A percentile compares a stretch with the other conserved stretches of the same genome.
phyloP scores from a whole-genome alignment of 805 yeast species.

The Candida nanaspora region DNA sequence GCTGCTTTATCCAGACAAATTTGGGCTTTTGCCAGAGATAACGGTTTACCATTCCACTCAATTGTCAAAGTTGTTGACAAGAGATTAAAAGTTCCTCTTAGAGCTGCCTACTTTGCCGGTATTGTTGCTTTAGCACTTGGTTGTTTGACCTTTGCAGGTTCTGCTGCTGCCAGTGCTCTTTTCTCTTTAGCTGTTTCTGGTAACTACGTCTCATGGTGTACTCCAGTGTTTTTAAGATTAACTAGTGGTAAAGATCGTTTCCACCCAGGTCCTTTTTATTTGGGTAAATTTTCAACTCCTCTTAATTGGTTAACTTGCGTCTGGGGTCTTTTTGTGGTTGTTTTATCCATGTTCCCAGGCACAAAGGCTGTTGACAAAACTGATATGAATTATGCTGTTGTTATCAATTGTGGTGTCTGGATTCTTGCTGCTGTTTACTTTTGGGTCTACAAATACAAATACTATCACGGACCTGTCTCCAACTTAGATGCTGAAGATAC shows the following conservation, averaged over 20 bases:
- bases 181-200: conserved; percentile 56
- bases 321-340: conserved; percentile 44
- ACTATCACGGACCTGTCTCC: conserved; percentile 20
- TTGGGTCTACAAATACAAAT: conserved; percentile 16
- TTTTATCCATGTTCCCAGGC: conserved; percentile 55
- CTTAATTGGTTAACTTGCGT: conserved; percentile 38
- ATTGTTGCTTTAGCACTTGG: conserved; percentile 42
- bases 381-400: conserved; percentile 30
- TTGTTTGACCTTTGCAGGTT: conserved; percentile 44
- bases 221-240: conserved; percentile 46
- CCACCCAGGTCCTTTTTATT: conserved; percentile 55
- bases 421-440: conserved; percentile 16
- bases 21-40: conserved; percentile 72
- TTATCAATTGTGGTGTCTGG: conserved; percentile 26
- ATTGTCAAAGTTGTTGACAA: conserved; percentile 49
- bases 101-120: conserved; percentile 51
- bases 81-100: conserved; percentile 47
- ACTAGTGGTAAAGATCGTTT: conserved; percentile 41
- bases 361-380: conserved; percentile 25
- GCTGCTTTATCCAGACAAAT: conserved; percentile 64
- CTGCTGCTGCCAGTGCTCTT: conserved; percentile 56
- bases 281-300: conserved; percentile 44
- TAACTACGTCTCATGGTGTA: conserved; percentile 52
- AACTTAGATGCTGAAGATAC: conserved; percentile 16
- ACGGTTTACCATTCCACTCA: conserved; percentile 56